Base-by-base conservation (phyloP, 306 rosid species). In the Urtica urens region DNA sequence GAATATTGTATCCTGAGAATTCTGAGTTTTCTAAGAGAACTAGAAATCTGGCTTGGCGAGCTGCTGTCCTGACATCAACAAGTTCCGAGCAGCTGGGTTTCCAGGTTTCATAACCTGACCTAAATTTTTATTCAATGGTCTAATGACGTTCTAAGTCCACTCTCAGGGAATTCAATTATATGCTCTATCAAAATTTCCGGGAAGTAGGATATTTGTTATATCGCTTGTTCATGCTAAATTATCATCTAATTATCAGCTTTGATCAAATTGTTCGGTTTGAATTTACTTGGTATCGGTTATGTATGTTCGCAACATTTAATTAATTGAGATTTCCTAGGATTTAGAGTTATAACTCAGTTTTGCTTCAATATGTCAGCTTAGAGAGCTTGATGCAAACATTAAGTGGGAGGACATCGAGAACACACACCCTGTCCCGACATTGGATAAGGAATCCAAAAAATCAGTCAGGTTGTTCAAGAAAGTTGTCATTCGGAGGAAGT, bases 361-460 rank as follows among this genome's bases (percentile, higher is more conserved):
- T 38, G 29, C 53, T 45, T 46, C 27, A 42, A 62, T 26, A 53
- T 73, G 69, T 57, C 85, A 90, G 99, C 87, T 82, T 64, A 85
- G 99, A 47, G 99, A 90, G 77, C 78, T 90, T 58, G 76, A 85
- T 75, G 74, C 80, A 30, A 68, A 77, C 72, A 79, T 90, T 54
- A 86, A 43, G 69, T 90, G 99, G 99, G 79, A 73, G 55, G 87
- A 90, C 60, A 69, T 85, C 51, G 95, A 90, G 66, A 90, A 90
- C 62, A 72, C 71, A 28, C 83, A 77, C 64, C 74, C 87, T 59
- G 74, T 75, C 23, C 69, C 67, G 47, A 64, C 71, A 14, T 33
- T 85, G 65, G 99, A 90, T 77, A 81, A 81, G 57, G 94, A 85
- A 66, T 72, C 80, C 50, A 71, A 59, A 72, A 90, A 90, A 57